Evolutionary conservation across 2,329 filamentous ascomycete species (phyloP).

Genomic region (Shiraia sp.): DNA sequence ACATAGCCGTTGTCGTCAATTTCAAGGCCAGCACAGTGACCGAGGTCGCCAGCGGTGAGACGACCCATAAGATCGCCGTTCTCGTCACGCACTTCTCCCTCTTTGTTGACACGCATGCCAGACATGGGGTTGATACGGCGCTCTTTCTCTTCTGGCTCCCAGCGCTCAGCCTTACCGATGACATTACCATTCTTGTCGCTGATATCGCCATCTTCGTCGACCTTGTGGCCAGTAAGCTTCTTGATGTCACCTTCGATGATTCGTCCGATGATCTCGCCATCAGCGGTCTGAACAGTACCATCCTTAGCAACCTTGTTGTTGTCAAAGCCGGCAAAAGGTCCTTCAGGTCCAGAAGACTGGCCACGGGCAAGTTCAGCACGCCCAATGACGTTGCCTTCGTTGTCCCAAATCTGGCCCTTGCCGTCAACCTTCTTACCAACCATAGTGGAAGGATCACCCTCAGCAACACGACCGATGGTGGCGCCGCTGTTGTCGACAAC

Average conservation of each 20-base stretch:
- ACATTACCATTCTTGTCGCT: conserved; percentile 58
- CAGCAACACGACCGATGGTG: conserved; percentile 61
- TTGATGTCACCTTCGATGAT: conserved; percentile 56
- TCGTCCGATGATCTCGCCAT: conserved; percentile 54
- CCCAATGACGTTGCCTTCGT: conserved; percentile 64
- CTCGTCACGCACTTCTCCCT: conserved; percentile 57
- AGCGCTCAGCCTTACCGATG: conserved; percentile 57
- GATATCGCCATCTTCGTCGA: conserved; percentile 58
- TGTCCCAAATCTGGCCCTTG: conserved; percentile 66
- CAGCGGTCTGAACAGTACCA: conserved; percentile 55
- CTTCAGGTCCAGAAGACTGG: conserved; percentile 55
- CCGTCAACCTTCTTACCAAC: conserved; percentile 66
- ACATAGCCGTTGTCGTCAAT: conserved; percentile 59
- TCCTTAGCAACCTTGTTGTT: conserved; percentile 61
- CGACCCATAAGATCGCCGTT: conserved; percentile 55
- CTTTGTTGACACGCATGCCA: conserved; percentile 57
- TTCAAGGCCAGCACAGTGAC: conserved; percentile 57
- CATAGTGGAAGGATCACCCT: conserved; percentile 60
- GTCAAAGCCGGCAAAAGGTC: conserved; percentile 64
- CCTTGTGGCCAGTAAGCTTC: conserved; percentile 55
- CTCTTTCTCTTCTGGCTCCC: conserved; percentile 59
- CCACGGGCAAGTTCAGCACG: conserved; percentile 61
- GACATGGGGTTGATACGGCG: conserved; percentile 64
- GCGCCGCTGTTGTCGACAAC: conserved; percentile 63
- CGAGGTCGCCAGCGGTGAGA: conserved; percentile 56